Conservation (phyloP, 805 yeast species). For the Kuraishia ogatae region DNA sequence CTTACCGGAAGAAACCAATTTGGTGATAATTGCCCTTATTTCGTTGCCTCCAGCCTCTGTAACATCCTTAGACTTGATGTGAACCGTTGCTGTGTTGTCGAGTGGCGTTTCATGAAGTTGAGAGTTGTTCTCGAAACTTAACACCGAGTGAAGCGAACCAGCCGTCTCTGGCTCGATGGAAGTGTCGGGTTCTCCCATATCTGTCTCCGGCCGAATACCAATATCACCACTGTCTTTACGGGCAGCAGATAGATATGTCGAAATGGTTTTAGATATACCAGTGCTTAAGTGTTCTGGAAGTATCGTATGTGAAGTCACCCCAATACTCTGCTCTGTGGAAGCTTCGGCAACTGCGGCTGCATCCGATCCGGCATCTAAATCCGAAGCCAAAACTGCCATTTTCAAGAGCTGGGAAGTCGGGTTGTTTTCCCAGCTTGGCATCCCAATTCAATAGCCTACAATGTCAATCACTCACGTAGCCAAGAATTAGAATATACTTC, state of each 20-base stretch:
- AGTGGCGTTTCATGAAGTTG: not conserved
- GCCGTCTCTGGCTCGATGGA: not conserved
- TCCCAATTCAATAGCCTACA: not conserved
- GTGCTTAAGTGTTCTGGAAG: not conserved
- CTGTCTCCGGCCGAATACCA: not conserved
- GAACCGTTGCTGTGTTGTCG: not conserved
- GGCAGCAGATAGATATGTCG: not conserved
- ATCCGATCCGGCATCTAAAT: not conserved
- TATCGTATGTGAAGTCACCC: not conserved
- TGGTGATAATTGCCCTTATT: not conserved
- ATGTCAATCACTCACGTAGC: not conserved
- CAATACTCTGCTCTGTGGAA: not conserved
- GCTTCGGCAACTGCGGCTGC: not conserved
- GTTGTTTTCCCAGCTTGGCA: not conserved
- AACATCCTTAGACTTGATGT: not conserved
- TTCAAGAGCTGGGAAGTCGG: not conserved
- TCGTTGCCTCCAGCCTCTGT: not conserved
- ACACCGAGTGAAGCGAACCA: not conserved
- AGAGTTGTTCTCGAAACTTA: not conserved
- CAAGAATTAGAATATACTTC: not conserved
- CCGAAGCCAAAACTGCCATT: not conserved
- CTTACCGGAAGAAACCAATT: not conserved
- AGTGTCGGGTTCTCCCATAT: not conserved
- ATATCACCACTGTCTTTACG: not conserved
- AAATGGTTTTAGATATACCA: not conserved